Base-by-base conservation (phyloP, 2,329 filamentous ascomycete species). In the Ophiostoma piceae region DNA sequence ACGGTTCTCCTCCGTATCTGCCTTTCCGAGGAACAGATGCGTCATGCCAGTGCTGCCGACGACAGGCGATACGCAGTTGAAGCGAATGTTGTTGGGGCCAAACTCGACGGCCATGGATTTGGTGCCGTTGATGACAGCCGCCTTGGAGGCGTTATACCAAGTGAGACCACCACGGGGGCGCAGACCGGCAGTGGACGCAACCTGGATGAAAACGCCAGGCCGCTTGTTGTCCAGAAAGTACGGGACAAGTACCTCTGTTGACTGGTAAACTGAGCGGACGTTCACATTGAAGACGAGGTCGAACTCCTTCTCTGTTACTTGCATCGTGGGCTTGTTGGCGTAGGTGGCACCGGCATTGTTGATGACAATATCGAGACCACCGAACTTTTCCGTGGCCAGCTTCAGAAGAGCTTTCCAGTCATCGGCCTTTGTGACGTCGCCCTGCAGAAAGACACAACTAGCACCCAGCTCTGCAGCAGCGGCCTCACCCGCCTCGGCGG, bases 141-240 rank as follows among this genome's bases (percentile, higher is more conserved):
- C 88, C 76, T 91, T 91, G 62, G 84, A 86, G 0, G 88, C 87
- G 75, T 90, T 90, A 75, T 91, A 91, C 88, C 88, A 91, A 1
- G 88, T 87, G 65, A 91, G 75, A 0, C 87, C 85, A 0, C 86
- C 86, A 32, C 88, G 81, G 0, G 88, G 89, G 35, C 89, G 79
- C 8, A 80, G 77, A 2, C 84, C 87, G 0, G 88, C 88, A 0
- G 88, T 89, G 1, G 86, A 89, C 0, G 88, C 87, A 67, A 90
- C 85, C 71, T 89, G 88, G 69, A 91, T 84, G 70, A 91, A 88
- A 35, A 80, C 83, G 0, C 87, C 88, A 0, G 85, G 84, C 7
- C 84, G 82, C 1, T 84, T 83, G 66, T 71, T 84, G 79, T 83
- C 82, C 41, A 90, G 77, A 62, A 90, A 84, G 72, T 89, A 87